A percentile compares a stretch with the other conserved stretches of the same genome.
Evolutionary conservation across 257 asterid genomes (phyloP).

Genomic region (Gentiana straminea): DNA sequence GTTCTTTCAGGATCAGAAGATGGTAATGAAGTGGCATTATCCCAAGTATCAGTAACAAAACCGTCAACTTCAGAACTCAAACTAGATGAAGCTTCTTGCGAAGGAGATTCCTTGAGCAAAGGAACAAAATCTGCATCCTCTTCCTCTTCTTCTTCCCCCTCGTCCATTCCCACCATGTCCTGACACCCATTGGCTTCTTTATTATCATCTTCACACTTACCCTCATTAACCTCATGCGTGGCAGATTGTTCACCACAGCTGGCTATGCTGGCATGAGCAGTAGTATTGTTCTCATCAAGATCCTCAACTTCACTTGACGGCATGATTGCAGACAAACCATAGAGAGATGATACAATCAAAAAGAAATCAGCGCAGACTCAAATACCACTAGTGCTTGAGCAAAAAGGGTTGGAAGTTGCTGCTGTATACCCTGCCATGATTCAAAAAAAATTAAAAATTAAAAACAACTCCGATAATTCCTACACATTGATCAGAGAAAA

Average conservation of each 20-base stretch:
- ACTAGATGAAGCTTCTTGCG: conserved; percentile 80
- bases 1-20: conserved; percentile 18
- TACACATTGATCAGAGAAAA: neutral
- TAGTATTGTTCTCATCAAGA: conserved; percentile 12
- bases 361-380: conserved; percentile 8
- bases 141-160: conserved; percentile 40
- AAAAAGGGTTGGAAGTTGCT: neutral
- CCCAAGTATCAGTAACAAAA: conserved; percentile 57
- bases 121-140: conserved; percentile 92
- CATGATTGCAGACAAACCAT: conserved; percentile 20
- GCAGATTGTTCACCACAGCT: conserved; percentile 16
- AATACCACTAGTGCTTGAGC: neutral
- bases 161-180: conserved; percentile 26
- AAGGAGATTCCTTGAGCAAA: conserved; percentile 47
- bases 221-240: conserved; percentile 25
- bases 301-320: conserved; percentile 26
- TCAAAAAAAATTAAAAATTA: neutral
- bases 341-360: conserved; percentile 6
- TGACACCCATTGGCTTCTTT: conserved; percentile 18
- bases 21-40: conserved; percentile 18
- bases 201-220: conserved; percentile 18
- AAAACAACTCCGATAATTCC: neutral
- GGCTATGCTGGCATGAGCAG: conserved; percentile 17
- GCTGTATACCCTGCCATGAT: neutral
- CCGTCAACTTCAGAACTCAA: conserved; percentile 84